Percentiles rank a stretch among this genome's conserved stretches.
phyloP scores from a whole-genome alignment of 129 eudicot species.

The Centella asiatica region DNA sequence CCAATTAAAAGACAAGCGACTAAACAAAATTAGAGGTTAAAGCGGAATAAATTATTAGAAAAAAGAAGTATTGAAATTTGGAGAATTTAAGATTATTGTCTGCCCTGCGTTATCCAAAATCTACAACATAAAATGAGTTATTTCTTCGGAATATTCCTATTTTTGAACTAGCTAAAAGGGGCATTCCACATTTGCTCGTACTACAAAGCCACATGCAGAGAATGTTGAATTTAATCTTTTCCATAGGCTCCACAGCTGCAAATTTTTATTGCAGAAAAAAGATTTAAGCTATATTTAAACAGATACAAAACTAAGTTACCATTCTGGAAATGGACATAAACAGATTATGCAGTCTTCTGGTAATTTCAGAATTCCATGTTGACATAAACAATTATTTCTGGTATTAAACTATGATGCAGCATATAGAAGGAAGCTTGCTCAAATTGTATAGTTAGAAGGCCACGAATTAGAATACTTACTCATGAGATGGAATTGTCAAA shows the following conservation, averaged over 20 bases:
- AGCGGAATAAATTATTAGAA: background rate
- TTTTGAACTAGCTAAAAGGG: too few relatives aligned
- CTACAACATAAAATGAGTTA: too few relatives aligned
- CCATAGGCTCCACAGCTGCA: too few relatives aligned
- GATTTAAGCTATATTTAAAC: too few relatives aligned
- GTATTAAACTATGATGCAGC: background rate
- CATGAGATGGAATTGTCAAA: slow-evolving; percentile 82
- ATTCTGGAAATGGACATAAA: too few relatives aligned
- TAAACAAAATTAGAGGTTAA: background rate
- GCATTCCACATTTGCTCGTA: background rate
- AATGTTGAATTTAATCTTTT: background rate
- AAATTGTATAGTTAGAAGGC: background rate
- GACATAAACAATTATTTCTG: background rate
- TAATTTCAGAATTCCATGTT: too few relatives aligned
- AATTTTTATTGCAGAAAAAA: too few relatives aligned
- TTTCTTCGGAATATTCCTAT: too few relatives aligned
- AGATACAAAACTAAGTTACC: too few relatives aligned
- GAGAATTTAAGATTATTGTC: too few relatives aligned
- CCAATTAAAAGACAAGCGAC: background rate
- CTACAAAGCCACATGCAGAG: background rate
- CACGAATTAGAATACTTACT: slow-evolving; percentile 49
- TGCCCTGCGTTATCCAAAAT: too few relatives aligned
- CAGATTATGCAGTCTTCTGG: too few relatives aligned
- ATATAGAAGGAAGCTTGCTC: background rate
- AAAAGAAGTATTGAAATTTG: background rate